These are phyloP conservation scores for Clonostachys byssicola DNA, from an alignment of 2,329 filamentous ascomycete genomes.

Conservation along the genomic window DNA sequence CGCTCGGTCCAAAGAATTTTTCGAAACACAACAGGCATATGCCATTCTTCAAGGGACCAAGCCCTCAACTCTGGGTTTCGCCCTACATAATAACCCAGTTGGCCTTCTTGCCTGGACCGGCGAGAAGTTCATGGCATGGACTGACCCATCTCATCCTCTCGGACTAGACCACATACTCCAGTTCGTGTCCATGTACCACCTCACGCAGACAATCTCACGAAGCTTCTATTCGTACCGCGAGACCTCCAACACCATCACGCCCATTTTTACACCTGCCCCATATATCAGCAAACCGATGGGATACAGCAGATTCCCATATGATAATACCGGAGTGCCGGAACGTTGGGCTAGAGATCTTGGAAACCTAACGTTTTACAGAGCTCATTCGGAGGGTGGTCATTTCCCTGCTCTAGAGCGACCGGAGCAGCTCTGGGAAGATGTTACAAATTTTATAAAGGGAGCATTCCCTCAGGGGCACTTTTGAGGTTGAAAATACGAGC, in stretches of 20 bases:
- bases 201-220: neutral
- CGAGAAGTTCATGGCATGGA: neutral
- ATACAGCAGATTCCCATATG: neutral
- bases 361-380: neutral
- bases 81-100: neutral
- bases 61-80: neutral
- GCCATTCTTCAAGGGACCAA: neutral
- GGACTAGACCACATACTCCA: neutral
- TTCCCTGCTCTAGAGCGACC: neutral
- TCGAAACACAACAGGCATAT: neutral
- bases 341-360: neutral
- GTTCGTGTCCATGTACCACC: neutral
- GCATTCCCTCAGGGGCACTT: neutral
- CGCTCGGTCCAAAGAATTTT: neutral
- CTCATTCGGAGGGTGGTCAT: neutral
- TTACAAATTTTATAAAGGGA: neutral
- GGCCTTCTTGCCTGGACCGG: neutral
- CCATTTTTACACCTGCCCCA: neutral
- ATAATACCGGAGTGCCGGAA: neutral
- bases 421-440: neutral
- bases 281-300: neutral
- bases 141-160: neutral
- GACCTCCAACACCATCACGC: neutral
- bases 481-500: neutral
- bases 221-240: neutral